Percentiles rank a stretch among this genome's conserved stretches.
Evolutionary conservation across 192 early-diverging fungal species (phyloP).

Genomic region (Coemansia umbellata): DNA sequence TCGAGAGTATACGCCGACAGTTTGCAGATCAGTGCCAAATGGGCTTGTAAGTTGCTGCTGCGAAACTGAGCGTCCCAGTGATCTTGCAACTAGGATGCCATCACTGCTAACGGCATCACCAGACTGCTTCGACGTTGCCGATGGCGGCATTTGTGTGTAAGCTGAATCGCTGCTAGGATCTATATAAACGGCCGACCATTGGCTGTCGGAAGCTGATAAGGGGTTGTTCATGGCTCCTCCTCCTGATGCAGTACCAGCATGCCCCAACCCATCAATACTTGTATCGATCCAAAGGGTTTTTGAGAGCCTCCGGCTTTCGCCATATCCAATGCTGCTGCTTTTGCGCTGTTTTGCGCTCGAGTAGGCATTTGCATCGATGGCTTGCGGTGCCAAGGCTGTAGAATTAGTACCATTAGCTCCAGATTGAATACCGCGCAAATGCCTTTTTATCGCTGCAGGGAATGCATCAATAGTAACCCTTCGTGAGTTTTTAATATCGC

Average conservation of each 20-base stretch:
- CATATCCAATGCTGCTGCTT: slow-evolving; percentile 14
- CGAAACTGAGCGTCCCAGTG: slow-evolving; percentile 38
- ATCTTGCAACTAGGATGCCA: slow-evolving; percentile 2
- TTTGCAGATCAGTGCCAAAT: not conserved
- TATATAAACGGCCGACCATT: slow-evolving; percentile 13
- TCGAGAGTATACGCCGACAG: slow-evolving; percentile 3
- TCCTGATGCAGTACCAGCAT: not conserved
- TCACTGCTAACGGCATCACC: slow-evolving; percentile 2
- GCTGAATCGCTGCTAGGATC: slow-evolving; percentile 8
- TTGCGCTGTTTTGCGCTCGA: not conserved
- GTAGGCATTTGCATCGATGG: not conserved
- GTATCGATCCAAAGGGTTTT: slow-evolving; percentile 38
- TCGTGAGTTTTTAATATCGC: slow-evolving; percentile 19
- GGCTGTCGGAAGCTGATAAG: slow-evolving; percentile 11
- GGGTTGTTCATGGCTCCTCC: not conserved
- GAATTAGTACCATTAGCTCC: not conserved
- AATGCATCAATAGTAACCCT: slow-evolving; percentile 49
- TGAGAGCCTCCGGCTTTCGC: slow-evolving; percentile 9
- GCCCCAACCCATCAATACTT: not conserved
- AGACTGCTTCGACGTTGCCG: slow-evolving; percentile 11
- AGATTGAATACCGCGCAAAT: slow-evolving; percentile 29
- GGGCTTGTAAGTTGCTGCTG: slow-evolving; percentile 32
- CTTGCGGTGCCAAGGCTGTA: not conserved
- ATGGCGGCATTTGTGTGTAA: slow-evolving; percentile 1
- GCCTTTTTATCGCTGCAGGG: slow-evolving; percentile 42